Conservation (phyloP, 2,329 filamentous ascomycete species). For the Eutypa lata region DNA sequence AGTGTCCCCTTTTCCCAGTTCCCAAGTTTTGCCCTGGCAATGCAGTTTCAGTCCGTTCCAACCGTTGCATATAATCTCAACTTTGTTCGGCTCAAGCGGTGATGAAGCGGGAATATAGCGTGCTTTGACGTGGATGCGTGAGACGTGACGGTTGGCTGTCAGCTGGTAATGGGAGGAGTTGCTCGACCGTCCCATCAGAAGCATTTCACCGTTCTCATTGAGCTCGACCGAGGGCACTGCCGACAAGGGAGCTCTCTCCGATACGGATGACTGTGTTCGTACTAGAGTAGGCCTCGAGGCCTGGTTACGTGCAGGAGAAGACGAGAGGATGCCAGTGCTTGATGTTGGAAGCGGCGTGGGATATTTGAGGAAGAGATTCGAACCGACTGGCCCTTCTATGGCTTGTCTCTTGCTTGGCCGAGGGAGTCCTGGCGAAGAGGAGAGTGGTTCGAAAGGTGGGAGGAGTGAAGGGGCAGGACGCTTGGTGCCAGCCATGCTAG, state of each 20-base stretch:
- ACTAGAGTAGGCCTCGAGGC: slow-evolving; percentile 46
- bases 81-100: slow-evolving; percentile 67
- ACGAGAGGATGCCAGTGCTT: slow-evolving; percentile 85
- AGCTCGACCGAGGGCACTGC: slow-evolving; percentile 81
- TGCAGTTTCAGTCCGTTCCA: slow-evolving; percentile 96
- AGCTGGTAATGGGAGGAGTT: slow-evolving; percentile 95
- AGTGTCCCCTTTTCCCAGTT: slow-evolving; percentile 81
- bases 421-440: slow-evolving; percentile 72
- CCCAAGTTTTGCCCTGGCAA: slow-evolving; percentile 83
- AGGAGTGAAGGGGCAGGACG: slow-evolving; percentile 65
- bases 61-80: slow-evolving; percentile 87
- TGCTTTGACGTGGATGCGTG: slow-evolving; percentile 87
- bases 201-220: slow-evolving; percentile 72
- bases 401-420: slow-evolving; percentile 67
- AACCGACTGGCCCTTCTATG: slow-evolving; percentile 31
- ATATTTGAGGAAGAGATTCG: slow-evolving; percentile 64
- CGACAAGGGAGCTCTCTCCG: slow-evolving; percentile 79
- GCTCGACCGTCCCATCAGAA: slow-evolving; percentile 89
- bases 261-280: slow-evolving; percentile 61
- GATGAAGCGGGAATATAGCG: slow-evolving; percentile 70
- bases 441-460: slow-evolving; percentile 74
- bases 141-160: slow-evolving; percentile 87
- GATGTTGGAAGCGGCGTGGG: slow-evolving; percentile 93
- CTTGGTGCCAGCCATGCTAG: slow-evolving; percentile 48
- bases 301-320: slow-evolving; percentile 66